Conservation (phyloP, 306 rosid genomes). For the Trifolium repens region DNA sequence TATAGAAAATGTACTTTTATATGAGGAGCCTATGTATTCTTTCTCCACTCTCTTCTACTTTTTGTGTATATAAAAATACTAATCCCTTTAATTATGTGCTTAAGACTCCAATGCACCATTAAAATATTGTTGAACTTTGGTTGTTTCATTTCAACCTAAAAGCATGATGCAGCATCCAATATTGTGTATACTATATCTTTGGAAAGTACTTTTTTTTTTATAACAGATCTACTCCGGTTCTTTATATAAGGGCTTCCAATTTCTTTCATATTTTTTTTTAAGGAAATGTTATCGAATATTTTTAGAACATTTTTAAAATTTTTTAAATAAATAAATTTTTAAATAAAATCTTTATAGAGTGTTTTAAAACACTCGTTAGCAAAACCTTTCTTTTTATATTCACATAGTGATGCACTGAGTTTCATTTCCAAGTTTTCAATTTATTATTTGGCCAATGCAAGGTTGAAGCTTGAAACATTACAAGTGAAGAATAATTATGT, state of each 20-base stretch:
- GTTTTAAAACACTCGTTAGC: no score
- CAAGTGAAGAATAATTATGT: constrained; percentile 19
- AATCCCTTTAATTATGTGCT: constrained; percentile 50
- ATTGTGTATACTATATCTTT: constrained; percentile 3
- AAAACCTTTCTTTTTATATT: not conserved
- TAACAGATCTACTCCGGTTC: not conserved
- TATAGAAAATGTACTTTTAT: constrained; percentile 29
- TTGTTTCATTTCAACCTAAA: constrained; percentile 42
- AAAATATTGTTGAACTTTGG: constrained; percentile 32
- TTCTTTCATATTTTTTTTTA: constrained; percentile 10
- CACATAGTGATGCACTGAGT: not conserved
- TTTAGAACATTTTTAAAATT: no score
- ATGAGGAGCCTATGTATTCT: constrained; percentile 26
- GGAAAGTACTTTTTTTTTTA: constrained; percentile 33
- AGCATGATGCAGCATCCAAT: constrained; percentile 41
- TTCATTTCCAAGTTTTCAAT: not conserved
- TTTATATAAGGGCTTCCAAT: constrained; percentile 34
- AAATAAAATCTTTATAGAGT: no score
- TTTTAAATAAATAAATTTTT: no score
- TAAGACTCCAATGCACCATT: constrained; percentile 35
- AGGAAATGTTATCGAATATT: no score
- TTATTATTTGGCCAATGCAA: constrained; percentile 26
- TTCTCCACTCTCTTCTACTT: constrained; percentile 34
- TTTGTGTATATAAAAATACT: constrained; percentile 17
- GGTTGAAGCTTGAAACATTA: constrained; percentile 21